Evolutionary conservation across 2,329 filamentous ascomycete genomes (phyloP).

Genomic region (Fusarium caatingaense): DNA sequence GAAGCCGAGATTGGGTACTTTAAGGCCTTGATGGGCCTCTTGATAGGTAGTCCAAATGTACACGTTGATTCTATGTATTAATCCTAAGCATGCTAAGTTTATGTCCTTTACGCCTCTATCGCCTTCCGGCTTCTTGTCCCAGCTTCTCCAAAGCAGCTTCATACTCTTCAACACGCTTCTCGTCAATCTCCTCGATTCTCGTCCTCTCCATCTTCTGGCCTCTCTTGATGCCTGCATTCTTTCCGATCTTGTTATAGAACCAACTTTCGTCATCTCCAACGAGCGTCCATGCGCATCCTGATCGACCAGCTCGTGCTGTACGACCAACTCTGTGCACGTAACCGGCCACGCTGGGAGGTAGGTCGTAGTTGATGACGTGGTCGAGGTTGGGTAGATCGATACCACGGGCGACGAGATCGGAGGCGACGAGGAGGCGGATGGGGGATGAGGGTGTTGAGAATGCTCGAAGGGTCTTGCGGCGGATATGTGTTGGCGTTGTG

Average conservation of each 20-base stretch:
- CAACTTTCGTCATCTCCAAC: slow-evolving; percentile 87
- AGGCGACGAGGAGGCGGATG: slow-evolving; percentile 83
- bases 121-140: slow-evolving; percentile 66
- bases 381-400: slow-evolving; percentile 83
- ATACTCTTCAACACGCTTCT: slow-evolving; percentile 61
- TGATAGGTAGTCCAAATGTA: neutral
- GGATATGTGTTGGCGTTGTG: slow-evolving; percentile 77
- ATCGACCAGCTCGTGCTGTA: slow-evolving; percentile 83
- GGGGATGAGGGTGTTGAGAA: slow-evolving; percentile 75
- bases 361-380: slow-evolving; percentile 94
- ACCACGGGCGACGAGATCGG: slow-evolving; percentile 92
- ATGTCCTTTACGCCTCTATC: slow-evolving; percentile 1
- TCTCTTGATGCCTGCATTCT: slow-evolving; percentile 62
- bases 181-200: slow-evolving; percentile 59
- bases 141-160: slow-evolving; percentile 70
- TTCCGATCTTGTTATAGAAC: slow-evolving; percentile 89
- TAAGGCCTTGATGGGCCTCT: too few species aligned
- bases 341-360: slow-evolving; percentile 81
- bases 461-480: slow-evolving; percentile 73
- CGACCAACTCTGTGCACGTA: slow-evolving; percentile 95
- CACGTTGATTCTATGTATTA: neutral
- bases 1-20: too few species aligned
- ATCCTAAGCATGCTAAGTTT: neutral
- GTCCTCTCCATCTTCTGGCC: slow-evolving; percentile 60
- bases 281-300: slow-evolving; percentile 86